Evolutionary conservation across 2,329 filamentous ascomycete species (phyloP).

Genomic region (Lecanicillium sp.): DNA sequence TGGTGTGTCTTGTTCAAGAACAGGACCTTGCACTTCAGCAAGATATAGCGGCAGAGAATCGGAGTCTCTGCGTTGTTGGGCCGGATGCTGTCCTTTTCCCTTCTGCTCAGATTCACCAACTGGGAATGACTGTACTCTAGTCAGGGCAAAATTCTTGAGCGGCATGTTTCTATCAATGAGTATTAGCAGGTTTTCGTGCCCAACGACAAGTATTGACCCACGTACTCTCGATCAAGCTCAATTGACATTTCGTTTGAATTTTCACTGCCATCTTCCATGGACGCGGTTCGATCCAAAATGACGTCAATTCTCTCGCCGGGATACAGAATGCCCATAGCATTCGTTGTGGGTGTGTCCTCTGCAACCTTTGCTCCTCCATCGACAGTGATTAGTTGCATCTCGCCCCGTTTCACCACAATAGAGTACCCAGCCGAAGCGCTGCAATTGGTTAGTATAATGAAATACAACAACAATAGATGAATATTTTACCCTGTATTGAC

Average conservation of each 20-base stretch:
- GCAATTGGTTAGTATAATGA: neutral
- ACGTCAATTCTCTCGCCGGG: slow-evolving; percentile 15
- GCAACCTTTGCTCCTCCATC: slow-evolving; percentile 11
- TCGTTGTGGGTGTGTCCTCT: slow-evolving; percentile 4
- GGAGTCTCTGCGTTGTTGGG: neutral
- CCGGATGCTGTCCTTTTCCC: neutral
- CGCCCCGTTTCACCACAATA: slow-evolving; percentile 5
- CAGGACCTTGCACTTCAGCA: slow-evolving; percentile 1
- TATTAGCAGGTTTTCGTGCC: neutral
- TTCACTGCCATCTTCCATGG: neutral
- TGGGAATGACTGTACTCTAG: slow-evolving; percentile 11
- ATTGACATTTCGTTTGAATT: slow-evolving; percentile 2
- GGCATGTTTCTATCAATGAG: slow-evolving; percentile 14
- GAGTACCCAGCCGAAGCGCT: slow-evolving; percentile 11
- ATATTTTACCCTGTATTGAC: slow-evolving; percentile 13
- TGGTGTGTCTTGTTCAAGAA: neutral
- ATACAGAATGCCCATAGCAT: slow-evolving; percentile 12
- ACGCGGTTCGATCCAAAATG: neutral
- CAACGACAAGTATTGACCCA: no score
- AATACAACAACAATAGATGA: neutral
- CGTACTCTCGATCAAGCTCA: slow-evolving; percentile 7
- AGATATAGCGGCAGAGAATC: neutral
- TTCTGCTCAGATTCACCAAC: slow-evolving; percentile 1
- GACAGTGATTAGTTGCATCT: slow-evolving; percentile 12
- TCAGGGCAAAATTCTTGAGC: slow-evolving; percentile 13